Base-by-base conservation (phyloP, 306 rosid species). In the Benincasa hispida region DNA sequence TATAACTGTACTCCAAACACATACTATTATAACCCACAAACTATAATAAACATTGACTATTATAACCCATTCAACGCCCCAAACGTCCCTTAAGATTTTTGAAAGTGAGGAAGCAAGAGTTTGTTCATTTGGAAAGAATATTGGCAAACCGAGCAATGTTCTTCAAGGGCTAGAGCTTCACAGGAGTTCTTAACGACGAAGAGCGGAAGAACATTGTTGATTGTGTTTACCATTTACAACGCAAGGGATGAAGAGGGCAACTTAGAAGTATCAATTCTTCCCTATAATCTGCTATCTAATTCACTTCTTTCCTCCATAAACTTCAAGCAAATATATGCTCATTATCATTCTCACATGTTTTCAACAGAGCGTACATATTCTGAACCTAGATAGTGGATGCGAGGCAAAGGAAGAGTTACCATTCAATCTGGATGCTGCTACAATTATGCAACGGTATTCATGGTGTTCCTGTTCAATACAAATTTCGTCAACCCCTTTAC, bases 361-460 rank as follows among this genome's bases (percentile, higher is more conserved):
- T 58, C 55, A 42, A 47, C 78, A 90, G 91, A 21, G 22, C 76
- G 85, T 63, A 88, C 92, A 14, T 90, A 85, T 81, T 78, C 89
- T 8, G 85, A 85, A 75, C 92, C 92, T 19, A 82, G 79, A 79
- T 87, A 79, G 82, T 88, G 92, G 92, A 90, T 88, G 89, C 88
- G 88, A 5, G 91, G 91, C 35, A 87, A 90, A 83, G 92, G 96
- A 41, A 85, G 91, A 0, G 88, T 84, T 9, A 88, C 90, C 1
- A 69, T 87, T 41, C 96, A 90, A 75, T 88, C 87, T 85, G 91
- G 91, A 3, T 88, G 96, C 17, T 87, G 91, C 62, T 90, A 90
- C 81, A 91, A 87, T 82, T 91, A 91, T 69, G 90, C 90, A 28
- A 9, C 1, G 87, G 92, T 88, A 86, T 62, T 21, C 2, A 3